phyloP scores from a whole-genome alignment of 2,329 filamentous ascomycete species.

The Davidsoniella virescens region DNA sequence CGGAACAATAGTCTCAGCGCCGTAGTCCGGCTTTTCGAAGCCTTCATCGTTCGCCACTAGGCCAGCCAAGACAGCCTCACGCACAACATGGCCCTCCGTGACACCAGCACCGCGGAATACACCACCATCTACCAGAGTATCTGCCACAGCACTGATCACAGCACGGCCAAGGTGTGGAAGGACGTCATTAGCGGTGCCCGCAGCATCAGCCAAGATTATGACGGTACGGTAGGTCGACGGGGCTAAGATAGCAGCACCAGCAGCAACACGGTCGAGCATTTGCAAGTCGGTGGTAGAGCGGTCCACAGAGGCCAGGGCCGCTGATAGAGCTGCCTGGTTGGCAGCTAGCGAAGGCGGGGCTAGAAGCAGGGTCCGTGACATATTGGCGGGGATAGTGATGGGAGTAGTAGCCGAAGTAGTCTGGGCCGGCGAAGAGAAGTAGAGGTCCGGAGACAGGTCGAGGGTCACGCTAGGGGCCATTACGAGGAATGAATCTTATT shows the following conservation, averaged over 20 bases:
- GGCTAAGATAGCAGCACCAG: slow-evolving; percentile 65
- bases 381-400: slow-evolving; percentile 17
- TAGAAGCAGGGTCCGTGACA: slow-evolving; percentile 57
- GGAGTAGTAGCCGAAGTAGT: slow-evolving; percentile 17
- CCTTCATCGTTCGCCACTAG: slow-evolving; percentile 46
- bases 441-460: slow-evolving; percentile 39
- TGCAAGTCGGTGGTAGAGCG: slow-evolving; percentile 72
- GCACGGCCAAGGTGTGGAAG: slow-evolving; percentile 47
- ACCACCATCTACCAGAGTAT: slow-evolving; percentile 53
- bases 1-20: slow-evolving; percentile 38
- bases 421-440: slow-evolving; percentile 20
- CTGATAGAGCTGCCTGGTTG: slow-evolving; percentile 61
- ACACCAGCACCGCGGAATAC: slow-evolving; percentile 48
- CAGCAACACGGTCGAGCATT: slow-evolving; percentile 87
- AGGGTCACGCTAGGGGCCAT: slow-evolving; percentile 39
- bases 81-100: slow-evolving; percentile 33
- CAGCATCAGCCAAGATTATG: slow-evolving; percentile 65
- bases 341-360: slow-evolving; percentile 81
- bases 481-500: slow-evolving; percentile 4
- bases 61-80: slow-evolving; percentile 75
- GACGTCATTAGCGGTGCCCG: slow-evolving; percentile 47
- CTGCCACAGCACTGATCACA: slow-evolving; percentile 53
- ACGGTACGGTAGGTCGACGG: slow-evolving; percentile 66
- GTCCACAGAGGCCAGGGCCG: slow-evolving; percentile 56
- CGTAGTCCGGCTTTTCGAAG: slow-evolving; percentile 55